A percentile compares a stretch with the other conserved stretches of the same genome.
These are phyloP conservation scores for Setaria viridis DNA, from an alignment of 202 grass and related monocot genomes.

Conservation along the genomic window DNA sequence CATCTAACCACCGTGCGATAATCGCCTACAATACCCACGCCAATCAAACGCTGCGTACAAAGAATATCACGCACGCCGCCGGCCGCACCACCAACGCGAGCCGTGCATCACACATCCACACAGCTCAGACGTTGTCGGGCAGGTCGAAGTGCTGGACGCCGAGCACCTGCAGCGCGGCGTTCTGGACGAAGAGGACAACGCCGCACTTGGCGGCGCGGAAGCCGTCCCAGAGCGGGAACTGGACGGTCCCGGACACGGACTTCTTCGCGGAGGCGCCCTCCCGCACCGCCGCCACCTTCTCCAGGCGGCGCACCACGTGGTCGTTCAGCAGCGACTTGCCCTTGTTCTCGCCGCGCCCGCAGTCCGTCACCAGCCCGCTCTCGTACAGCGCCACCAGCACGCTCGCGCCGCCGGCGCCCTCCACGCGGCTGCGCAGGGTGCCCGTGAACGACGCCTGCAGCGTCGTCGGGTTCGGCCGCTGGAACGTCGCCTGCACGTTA, in stretches of 20 bases:
- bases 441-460: conserved; percentile 78
- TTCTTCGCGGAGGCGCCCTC: conserved; percentile 75
- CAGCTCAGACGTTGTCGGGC: conserved; percentile 62
- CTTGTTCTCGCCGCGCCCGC: conserved; percentile 84
- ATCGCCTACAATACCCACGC: neutral
- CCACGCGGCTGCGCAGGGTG: conserved; percentile 57
- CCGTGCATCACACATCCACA: neutral
- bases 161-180: conserved; percentile 68
- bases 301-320: conserved; percentile 81
- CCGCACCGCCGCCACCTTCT: conserved; percentile 69
- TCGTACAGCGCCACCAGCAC: conserved; percentile 87
- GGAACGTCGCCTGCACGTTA: conserved; percentile 60
- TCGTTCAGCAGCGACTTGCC: conserved; percentile 75
- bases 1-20: no score
- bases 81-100: neutral
- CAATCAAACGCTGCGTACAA: conserved; percentile 31
- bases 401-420: conserved; percentile 59
- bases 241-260: conserved; percentile 64
- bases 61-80: neutral
- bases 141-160: conserved; percentile 90
- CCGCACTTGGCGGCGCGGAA: conserved; percentile 78
- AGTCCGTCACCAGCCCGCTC: conserved; percentile 80
- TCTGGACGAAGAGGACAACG: conserved; percentile 87
- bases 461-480: conserved; percentile 58
- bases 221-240: conserved; percentile 79